Evolutionary conservation across 768 basidiomycete species (phyloP), one percentile per base, ranked within the genome.

Genomic region (Mycena metata): DNA sequence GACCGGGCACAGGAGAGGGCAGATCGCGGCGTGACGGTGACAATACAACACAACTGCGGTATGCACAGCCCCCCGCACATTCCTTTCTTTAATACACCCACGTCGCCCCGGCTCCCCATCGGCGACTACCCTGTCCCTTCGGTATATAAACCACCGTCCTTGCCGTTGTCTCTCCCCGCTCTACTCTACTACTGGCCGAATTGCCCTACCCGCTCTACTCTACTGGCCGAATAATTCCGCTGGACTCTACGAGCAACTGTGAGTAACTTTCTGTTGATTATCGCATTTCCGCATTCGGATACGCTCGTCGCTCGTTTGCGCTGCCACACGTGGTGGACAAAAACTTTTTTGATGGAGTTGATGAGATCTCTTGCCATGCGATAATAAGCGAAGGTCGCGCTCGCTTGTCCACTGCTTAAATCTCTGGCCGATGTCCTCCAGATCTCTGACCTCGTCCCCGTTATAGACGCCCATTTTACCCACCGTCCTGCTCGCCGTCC

Each of bases 401-500:
- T 49, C 56, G 56, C 61, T 64, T 59, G 45, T n/a, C 50, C 17
- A 4, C 45, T 41, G 24, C 66, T 52, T 61, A 42, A 71, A 67
- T 61, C 51, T 45, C 41, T 58, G 33, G 57, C 30, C 30, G 36
- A 67, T 71, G 69, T 49, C 41, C 8, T 30, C 19, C 58, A 41
- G 66, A 67, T 67, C 62, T 45, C 62, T 71, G 70, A 71, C 70
- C 24, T n/a, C 24, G 59, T 35, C 66, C 70, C 52, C 51, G 57
- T 67, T 68, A 56, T 69, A 61, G 46, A 69, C 58, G 61, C 66
- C 17, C 50, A 41, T 21, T 30, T 55, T 56, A 54, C 46, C 57
- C 68, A 56, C 41, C 52, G 51, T 39, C 39, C 42, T 57, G 35
- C 59, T 56, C 49, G 59, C 47, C 47, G 51, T 58, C 60, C 57